Conservation (phyloP, 73 alveolate species). For the Uronychia setigera region DNA sequence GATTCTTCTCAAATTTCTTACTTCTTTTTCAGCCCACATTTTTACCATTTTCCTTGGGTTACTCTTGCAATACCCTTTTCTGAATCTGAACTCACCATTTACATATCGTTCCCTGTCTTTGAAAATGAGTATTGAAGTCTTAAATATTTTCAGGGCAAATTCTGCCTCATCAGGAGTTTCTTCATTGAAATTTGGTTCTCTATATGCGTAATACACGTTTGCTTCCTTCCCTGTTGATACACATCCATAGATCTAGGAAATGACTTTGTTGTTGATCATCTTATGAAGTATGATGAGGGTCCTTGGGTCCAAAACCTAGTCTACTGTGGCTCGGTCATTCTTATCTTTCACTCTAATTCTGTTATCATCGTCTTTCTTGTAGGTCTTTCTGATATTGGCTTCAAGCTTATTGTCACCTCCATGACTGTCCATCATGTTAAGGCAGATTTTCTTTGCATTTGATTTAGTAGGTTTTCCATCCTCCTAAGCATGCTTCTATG, state of each 20-base stretch:
- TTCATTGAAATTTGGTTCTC: slow-evolving; percentile 29
- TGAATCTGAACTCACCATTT: slow-evolving; percentile 99
- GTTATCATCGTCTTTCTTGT: slow-evolving; percentile 76
- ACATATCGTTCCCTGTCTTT: slow-evolving; percentile 99
- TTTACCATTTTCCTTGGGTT: slow-evolving; percentile 99
- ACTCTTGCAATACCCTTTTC: slow-evolving; percentile 98
- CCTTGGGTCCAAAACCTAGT: slow-evolving; percentile 98
- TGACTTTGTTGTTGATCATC: slow-evolving; percentile 90
- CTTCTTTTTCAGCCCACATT: slow-evolving; percentile 99
- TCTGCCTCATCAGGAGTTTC: slow-evolving; percentile 55
- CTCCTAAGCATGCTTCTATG: background rate
- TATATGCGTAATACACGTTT: slow-evolving; percentile 97
- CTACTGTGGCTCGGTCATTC: slow-evolving; percentile 99
- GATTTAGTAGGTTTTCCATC: background rate
- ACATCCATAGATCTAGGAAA: slow-evolving; percentile 98
- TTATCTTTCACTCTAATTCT: slow-evolving; percentile 91
- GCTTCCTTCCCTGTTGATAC: slow-evolving; percentile 99
- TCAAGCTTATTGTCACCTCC: slow-evolving; percentile 41
- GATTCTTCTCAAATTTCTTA: slow-evolving; percentile 97
- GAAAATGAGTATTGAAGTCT: slow-evolving; percentile 98
- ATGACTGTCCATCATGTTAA: background rate
- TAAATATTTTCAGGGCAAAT: slow-evolving; percentile 98
- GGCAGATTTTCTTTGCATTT: background rate
- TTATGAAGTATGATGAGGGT: slow-evolving; percentile 95
- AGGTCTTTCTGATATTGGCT: slow-evolving; percentile 38